Evolutionary conservation across 805 yeast genomes (phyloP), one percentile per base, ranked within the genome.

Genomic region (Nakazawaea ernobii): DNA sequence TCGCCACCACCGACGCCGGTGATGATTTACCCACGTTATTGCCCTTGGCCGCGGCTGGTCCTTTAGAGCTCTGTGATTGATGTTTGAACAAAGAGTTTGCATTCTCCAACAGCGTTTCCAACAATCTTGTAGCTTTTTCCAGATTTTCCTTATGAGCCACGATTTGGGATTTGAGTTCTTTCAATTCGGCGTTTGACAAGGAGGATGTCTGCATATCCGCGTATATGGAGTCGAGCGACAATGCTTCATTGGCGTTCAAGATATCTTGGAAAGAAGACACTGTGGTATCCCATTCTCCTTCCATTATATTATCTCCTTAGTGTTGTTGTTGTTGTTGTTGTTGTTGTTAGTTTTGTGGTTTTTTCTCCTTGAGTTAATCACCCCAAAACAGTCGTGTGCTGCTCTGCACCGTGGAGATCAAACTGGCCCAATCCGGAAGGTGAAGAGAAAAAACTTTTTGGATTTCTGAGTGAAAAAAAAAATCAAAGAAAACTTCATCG

Each of bases 251-350:
- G 27, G 79, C 70, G 52, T 78, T 82, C 60, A 80, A 80, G 9
- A 82, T 71, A 54, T 84, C 90, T 59, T 84, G 90, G 15, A 84
- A 65, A 1, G 85, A 80, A 6, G 88, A 73, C 2, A 80, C 67
- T 6, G 82, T 82, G 29, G 76, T 73, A 55, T 81, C 86, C 92
- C 92, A 84, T 55, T 77, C 74, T 1, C 84, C 80, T 26, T 78
- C 83, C 70, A 77, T 74, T 27, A 24, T 42, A 4, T 15, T 38
- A 10, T 38, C 8, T 27, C 8, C 8, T 10, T 27, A 9, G 26
- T 17, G 32, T 14, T 27, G 36, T 6, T 27, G 8, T 38, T 8
- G 8, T 27, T n/a, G 3, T 14, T 27, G 13, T 27, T 27, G 7
- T 10, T 38, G 20, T 38, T 37, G 29, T 20, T 24, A 8, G 8